phyloP scores from a whole-genome alignment of 495 filamentous ascomycete species.

The Schizothecium vesticola region DNA sequence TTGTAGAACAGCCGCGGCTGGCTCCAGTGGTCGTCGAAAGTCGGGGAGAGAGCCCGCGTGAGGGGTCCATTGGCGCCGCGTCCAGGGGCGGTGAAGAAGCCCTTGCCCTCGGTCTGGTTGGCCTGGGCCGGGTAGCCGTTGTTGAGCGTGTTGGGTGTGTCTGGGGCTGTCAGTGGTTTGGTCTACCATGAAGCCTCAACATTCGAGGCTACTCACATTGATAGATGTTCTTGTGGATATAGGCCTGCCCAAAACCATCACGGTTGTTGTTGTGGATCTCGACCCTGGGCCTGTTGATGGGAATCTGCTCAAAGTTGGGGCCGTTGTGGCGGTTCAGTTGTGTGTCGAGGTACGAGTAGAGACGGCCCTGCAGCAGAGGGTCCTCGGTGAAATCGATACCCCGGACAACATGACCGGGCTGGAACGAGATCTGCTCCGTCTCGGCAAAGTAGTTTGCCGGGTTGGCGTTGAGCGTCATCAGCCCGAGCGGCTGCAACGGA shows the following conservation, averaged over 20 bases:
- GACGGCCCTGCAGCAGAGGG: slow-evolving; percentile 65
- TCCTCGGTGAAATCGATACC: slow-evolving; percentile 71
- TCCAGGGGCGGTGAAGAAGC: slow-evolving; percentile 67
- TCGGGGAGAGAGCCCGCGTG: slow-evolving; percentile 54
- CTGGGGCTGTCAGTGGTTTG: slow-evolving; percentile 16
- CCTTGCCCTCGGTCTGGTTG: slow-evolving; percentile 61
- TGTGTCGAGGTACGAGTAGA: slow-evolving; percentile 73
- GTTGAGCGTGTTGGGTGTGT: slow-evolving; percentile 66
- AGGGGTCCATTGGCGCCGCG: slow-evolving; percentile 51
- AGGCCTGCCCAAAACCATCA: slow-evolving; percentile 52
- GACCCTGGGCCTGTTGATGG: slow-evolving; percentile 62
- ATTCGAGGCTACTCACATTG: slow-evolving; percentile 29
- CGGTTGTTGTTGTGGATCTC: slow-evolving; percentile 72
- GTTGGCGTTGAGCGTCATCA: slow-evolving; percentile 65
- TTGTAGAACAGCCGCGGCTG: slow-evolving; percentile 75
- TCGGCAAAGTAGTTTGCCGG: slow-evolving; percentile 74
- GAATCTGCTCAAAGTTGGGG: slow-evolving; percentile 72
- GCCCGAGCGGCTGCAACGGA: slow-evolving; percentile 60
- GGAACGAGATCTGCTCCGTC: slow-evolving; percentile 66
- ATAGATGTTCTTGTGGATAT: slow-evolving; percentile 50
- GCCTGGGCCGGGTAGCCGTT: slow-evolving; percentile 61
- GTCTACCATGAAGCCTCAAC: background rate
- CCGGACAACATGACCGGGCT: slow-evolving; percentile 59
- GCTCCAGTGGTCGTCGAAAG: slow-evolving; percentile 71
- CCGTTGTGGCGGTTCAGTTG: slow-evolving; percentile 66